A percentile compares a stretch with the other conserved stretches of the same genome.
Evolutionary conservation across 1,284 basidiomycete species (phyloP).

Genomic region (Fomitiporia mediterranea): DNA sequence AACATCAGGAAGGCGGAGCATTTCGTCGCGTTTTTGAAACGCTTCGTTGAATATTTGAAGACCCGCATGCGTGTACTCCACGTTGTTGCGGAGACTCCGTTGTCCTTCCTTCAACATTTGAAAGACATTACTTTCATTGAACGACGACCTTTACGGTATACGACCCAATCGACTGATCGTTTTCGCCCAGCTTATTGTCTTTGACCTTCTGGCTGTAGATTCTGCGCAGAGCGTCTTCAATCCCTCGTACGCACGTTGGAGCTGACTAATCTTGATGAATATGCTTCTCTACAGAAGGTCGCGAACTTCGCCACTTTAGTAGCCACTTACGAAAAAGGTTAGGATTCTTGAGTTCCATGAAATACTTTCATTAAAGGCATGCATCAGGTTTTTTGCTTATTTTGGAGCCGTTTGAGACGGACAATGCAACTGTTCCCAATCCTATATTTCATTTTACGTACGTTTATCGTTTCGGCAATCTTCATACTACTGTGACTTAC

Average conservation of each 20-base stretch:
- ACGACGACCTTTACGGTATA: constrained; percentile 84
- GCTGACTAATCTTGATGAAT: constrained; percentile 88
- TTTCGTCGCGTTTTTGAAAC: constrained; percentile 97
- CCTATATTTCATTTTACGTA: constrained; percentile 98
- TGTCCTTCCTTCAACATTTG: constrained; percentile 97
- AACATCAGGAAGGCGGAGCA: constrained; percentile 99
- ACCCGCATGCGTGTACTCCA: constrained; percentile 98
- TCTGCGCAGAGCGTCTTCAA: constrained; percentile 94
- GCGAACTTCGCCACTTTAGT: constrained; percentile 96
- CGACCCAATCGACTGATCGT: constrained; percentile 6
- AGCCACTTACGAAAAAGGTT: constrained; percentile 96
- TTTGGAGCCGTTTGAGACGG: constrained; percentile 97
- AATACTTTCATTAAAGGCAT: not conserved
- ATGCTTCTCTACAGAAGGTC: constrained; percentile 89
- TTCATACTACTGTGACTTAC: not conserved
- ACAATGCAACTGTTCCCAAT: constrained; percentile 97
- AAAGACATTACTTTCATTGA: constrained; percentile 99
- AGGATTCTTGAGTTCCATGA: constrained; percentile 19
- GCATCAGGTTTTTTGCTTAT: constrained; percentile 88
- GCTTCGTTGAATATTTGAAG: constrained; percentile 99
- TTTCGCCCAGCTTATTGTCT: constrained; percentile 16
- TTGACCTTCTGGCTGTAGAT: constrained; percentile 44
- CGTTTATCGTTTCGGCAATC: constrained; percentile 28
- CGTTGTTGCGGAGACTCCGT: constrained; percentile 98
- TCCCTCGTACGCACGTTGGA: constrained; percentile 93